Evolutionary conservation across 345 rosid genomes (phyloP).

Genomic region (Syzygium aqueum): DNA sequence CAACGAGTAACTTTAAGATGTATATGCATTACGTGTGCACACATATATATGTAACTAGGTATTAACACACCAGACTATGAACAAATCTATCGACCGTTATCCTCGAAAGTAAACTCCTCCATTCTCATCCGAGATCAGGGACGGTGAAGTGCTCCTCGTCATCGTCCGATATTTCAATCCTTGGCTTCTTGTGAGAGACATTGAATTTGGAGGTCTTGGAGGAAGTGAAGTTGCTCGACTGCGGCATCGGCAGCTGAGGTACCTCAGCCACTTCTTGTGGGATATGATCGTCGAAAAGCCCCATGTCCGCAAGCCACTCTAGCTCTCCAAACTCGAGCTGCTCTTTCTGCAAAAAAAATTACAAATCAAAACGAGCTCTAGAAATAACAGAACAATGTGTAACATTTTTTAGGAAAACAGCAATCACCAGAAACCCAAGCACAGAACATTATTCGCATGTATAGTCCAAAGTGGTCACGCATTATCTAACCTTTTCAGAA

Average conservation of each 20-base stretch:
- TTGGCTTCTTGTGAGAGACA: conserved; percentile 64
- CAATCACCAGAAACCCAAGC: background rate
- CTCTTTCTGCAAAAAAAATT: conserved; percentile 44
- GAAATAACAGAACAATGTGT: background rate
- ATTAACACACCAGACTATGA: background rate
- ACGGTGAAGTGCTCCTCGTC: conserved; percentile 83
- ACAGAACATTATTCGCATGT: background rate
- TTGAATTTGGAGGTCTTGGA: conserved; percentile 38
- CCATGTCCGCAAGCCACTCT: conserved; percentile 81
- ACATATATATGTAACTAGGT: background rate
- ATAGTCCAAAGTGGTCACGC: background rate
- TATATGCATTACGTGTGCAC: background rate
- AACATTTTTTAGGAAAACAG: background rate
- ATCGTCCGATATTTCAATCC: conserved; percentile 52
- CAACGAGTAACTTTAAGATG: background rate
- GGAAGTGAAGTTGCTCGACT: conserved; percentile 20
- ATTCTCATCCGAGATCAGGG: conserved; percentile 69
- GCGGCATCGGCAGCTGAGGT: conserved; percentile 59
- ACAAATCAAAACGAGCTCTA: background rate
- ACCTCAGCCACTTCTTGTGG: conserved; percentile 75
- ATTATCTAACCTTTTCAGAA: conserved; percentile 50
- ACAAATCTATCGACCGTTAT: background rate
- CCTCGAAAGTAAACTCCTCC: background rate
- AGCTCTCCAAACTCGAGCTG: conserved; percentile 69
- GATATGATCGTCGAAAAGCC: conserved; percentile 54